Evolutionary conservation across 495 filamentous ascomycete species (phyloP).

Genomic region (Rhypophila decipiens): DNA sequence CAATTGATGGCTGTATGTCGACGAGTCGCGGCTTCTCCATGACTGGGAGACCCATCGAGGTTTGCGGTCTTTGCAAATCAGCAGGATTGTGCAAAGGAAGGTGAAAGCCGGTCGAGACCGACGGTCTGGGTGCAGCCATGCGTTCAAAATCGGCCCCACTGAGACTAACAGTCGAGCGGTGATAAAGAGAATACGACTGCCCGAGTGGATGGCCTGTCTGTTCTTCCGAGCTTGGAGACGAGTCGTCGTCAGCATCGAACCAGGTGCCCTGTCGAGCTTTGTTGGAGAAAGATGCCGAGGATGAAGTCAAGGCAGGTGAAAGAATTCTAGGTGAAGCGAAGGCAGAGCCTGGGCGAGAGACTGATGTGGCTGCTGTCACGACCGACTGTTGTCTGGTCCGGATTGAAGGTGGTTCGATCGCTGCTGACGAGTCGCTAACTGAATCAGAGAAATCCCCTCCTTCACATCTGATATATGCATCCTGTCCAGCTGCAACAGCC

Average conservation of each 20-base stretch:
- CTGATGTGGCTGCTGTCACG: slow-evolving; percentile 27
- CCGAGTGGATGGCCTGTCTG: not conserved
- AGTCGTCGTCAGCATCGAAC: slow-evolving; percentile 28
- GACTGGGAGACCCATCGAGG: slow-evolving; percentile 4
- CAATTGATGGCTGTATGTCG: slow-evolving; percentile 17
- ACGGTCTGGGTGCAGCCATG: slow-evolving; percentile 2
- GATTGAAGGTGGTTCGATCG: slow-evolving; percentile 20
- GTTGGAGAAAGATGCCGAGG: slow-evolving; percentile 1
- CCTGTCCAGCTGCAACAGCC: not conserved
- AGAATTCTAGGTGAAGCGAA: slow-evolving; percentile 13
- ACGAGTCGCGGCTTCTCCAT: slow-evolving; percentile 17
- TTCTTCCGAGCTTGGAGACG: not conserved
- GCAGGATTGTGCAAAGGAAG: not conserved
- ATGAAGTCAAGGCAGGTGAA: slow-evolving; percentile 10
- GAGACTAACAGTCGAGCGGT: no score
- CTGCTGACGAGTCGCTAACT: slow-evolving; percentile 22
- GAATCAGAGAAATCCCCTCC: slow-evolving; percentile 9
- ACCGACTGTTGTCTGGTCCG: slow-evolving; percentile 28
- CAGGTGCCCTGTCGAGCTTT: slow-evolving; percentile 20
- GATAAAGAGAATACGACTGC: no score
- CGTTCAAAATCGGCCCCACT: slow-evolving; percentile 30
- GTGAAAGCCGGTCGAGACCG: not conserved
- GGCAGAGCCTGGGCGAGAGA: slow-evolving; percentile 26
- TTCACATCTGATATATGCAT: not conserved
- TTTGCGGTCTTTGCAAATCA: slow-evolving; percentile 8